Percentiles rank a stretch among this genome's conserved stretches.
Conservation (phyloP, 2,329 filamentous ascomycete genomes). For the Chalara sp. region DNA sequence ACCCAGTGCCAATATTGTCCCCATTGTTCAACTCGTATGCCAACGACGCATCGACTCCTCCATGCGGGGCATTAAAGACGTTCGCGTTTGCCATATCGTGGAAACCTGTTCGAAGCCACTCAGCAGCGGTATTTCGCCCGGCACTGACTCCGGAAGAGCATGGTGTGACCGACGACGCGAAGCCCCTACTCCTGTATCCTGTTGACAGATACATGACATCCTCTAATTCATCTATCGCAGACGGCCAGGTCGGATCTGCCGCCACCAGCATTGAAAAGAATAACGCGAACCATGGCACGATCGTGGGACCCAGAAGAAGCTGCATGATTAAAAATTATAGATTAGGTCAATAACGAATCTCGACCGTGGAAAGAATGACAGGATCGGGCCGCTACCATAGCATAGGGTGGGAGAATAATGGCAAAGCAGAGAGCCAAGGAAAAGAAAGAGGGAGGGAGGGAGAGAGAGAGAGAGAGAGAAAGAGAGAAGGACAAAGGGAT, state of each 20-base stretch:
- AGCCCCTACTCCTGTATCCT: slow-evolving; percentile 47
- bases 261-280: slow-evolving; percentile 7
- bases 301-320: slow-evolving; percentile 3
- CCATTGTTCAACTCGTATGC: slow-evolving; percentile 49
- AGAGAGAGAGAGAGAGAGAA: too few species aligned
- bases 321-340: slow-evolving; percentile 19
- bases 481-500: too few species aligned
- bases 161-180: slow-evolving; percentile 49
- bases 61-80: slow-evolving; percentile 33
- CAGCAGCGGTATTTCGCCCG: slow-evolving; percentile 51
- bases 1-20: slow-evolving; percentile 51
- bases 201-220: slow-evolving; percentile 55
- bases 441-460: too few species aligned
- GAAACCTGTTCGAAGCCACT: slow-evolving; percentile 55
- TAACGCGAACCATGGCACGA: slow-evolving; percentile 10
- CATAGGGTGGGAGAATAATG: too few species aligned
- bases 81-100: slow-evolving; percentile 55
- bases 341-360: slow-evolving; percentile 3
- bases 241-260: slow-evolving; percentile 55
- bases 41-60: slow-evolving; percentile 53
- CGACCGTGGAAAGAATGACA: slow-evolving; percentile 12
- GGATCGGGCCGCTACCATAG: background rate
- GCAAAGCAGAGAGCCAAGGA: too few species aligned
- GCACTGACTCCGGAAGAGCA: slow-evolving; percentile 46
- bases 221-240: slow-evolving; percentile 52